Evolutionary conservation across 2,329 filamentous ascomycete genomes (phyloP), one percentile per base, ranked within the genome.

Genomic region (Penicillium sp.): DNA sequence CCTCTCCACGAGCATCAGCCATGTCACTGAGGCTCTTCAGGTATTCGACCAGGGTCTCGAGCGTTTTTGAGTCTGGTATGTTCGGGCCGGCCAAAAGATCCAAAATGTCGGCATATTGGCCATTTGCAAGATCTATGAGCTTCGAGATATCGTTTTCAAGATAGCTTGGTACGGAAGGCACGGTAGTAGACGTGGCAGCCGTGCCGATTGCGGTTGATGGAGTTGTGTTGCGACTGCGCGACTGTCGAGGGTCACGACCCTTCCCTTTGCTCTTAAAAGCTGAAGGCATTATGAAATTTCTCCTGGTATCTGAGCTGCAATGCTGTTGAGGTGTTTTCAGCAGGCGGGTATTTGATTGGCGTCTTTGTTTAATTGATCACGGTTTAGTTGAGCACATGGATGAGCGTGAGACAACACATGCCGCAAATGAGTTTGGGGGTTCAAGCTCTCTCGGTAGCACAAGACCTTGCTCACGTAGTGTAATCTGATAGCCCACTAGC

Each of bases 151-250:
- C 72, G 42, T 77, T 77, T 35, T 79, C 74, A 47, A 84, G 75
- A 63, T 82, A 82, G 36, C 76, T 72, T 4, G 76, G 65, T n/a
- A 65, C 54, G 9, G 65, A 55, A 13, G 65, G 58, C 12, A 56
- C 56, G 13, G 67, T 66, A 54, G 57, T 66, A 50, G 73, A 73
- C 34, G 72, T 24, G 26, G 36, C 68, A 51, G 29, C 7, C 29
- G 11, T 32, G 29, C 75, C 75, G 57, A 73, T 66, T 32, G 74
- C 72, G 18, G 79, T 81, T 53, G 78, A 76, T 18, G 82, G 82
- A 3, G 82, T 84, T 12, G 80, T 81, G 60, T 84, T 83, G 54
- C 82, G 78, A 58, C 80, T 83, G 52, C 76, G 75, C 42, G 79
- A 79, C 36, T 73, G 74, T 46, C 74, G 71, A 36, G 72, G 69